Percentiles rank a stretch among this genome's conserved stretches.
phyloP scores from a whole-genome alignment of 2,329 filamentous ascomycete species.

The Aspergillus hiratsukae region DNA sequence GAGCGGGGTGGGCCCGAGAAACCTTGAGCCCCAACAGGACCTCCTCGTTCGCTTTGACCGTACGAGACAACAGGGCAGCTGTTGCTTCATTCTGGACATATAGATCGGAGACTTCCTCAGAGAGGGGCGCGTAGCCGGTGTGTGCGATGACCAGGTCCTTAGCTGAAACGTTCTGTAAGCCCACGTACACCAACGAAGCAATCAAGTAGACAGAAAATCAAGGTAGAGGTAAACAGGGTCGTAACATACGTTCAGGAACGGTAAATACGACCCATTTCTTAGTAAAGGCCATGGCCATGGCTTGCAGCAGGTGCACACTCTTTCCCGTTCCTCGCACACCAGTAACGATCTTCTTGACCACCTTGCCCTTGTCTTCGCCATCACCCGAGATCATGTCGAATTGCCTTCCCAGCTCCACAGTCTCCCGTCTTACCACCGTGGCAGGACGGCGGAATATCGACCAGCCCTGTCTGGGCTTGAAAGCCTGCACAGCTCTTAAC shows the following conservation, averaged over 20 bases:
- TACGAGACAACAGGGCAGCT: slow-evolving; percentile 67
- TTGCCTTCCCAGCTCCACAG: slow-evolving; percentile 63
- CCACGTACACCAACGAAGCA: background rate
- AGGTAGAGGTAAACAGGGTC: background rate
- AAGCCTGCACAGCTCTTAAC: slow-evolving; percentile 78
- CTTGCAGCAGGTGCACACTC: slow-evolving; percentile 79
- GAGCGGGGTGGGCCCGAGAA: slow-evolving; percentile 51
- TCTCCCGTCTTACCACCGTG: slow-evolving; percentile 72
- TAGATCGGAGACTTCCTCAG: slow-evolving; percentile 47
- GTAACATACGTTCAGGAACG: slow-evolving; percentile 73
- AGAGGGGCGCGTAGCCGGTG: slow-evolving; percentile 72
- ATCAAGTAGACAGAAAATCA: slow-evolving; percentile 6
- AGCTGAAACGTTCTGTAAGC: slow-evolving; percentile 46
- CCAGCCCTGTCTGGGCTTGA: slow-evolving; percentile 89
- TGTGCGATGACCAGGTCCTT: slow-evolving; percentile 76
- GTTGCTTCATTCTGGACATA: slow-evolving; percentile 79
- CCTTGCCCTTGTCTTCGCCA: slow-evolving; percentile 32
- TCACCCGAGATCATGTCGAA: slow-evolving; percentile 54
- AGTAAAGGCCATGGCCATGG: slow-evolving; percentile 72
- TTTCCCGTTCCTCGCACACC: slow-evolving; percentile 77
- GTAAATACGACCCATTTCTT: slow-evolving; percentile 86
- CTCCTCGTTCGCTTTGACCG: slow-evolving; percentile 65
- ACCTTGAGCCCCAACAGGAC: slow-evolving; percentile 55
- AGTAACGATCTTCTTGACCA: slow-evolving; percentile 59
- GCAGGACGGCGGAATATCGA: slow-evolving; percentile 77